Conservation (phyloP, 371 early-diverging fungal genomes). For the Mortierella sp. region DNA sequence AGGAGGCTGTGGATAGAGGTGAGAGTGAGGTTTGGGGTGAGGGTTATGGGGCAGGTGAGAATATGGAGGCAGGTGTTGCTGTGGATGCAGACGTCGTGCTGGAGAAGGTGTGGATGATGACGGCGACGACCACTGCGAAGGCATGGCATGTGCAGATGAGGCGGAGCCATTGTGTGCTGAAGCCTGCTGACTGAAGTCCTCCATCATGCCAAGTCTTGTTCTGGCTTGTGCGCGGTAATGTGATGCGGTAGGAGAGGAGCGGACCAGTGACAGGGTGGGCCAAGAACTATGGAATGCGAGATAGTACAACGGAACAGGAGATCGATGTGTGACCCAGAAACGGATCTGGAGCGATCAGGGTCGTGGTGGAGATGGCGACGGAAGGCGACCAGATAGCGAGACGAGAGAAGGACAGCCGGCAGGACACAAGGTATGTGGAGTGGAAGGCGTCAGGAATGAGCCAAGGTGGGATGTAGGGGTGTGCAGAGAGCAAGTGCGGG, state of each 20-base stretch:
- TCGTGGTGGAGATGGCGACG: too few species aligned
- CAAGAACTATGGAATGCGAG: neutral
- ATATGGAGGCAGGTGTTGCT: constrained; percentile 17
- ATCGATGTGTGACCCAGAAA: too few species aligned
- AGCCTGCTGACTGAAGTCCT: neutral
- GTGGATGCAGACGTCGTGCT: constrained; percentile 8
- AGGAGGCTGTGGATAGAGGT: neutral
- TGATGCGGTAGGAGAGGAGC: constrained; percentile 1
- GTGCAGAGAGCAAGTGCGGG: neutral
- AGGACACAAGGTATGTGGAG: too few species aligned
- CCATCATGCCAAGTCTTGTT: neutral
- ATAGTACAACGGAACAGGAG: neutral
- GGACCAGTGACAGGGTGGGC: neutral
- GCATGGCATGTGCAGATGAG: neutral
- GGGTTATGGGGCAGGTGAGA: constrained; percentile 10
- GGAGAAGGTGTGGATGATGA: too few species aligned
- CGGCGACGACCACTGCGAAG: neutral
- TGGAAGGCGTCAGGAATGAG: too few species aligned
- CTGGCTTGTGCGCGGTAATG: neutral
- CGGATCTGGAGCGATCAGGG: too few species aligned
- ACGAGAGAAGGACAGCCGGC: too few species aligned
- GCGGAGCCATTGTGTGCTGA: neutral
- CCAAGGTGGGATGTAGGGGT: too few species aligned
- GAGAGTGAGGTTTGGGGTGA: neutral
- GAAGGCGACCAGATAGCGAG: too few species aligned